Base-by-base conservation (phyloP, 106 monocot species). In the Platanthera zijinensis region DNA sequence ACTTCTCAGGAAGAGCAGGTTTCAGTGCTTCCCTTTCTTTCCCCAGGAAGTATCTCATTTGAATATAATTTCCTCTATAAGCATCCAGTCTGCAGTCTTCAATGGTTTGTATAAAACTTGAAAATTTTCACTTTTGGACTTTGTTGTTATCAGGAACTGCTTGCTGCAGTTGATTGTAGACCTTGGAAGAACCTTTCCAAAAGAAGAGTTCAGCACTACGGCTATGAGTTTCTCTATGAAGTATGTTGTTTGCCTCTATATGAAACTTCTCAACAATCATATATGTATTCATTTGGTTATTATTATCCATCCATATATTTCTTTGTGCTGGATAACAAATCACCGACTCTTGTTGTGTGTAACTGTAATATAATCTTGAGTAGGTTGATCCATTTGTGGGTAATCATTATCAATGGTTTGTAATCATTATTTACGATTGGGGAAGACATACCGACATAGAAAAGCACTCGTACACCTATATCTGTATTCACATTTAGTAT, bases 171-270 rank as follows among this genome's bases (percentile, higher is more conserved):
- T 69, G 92, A 99, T 83, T 72, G 30, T 49, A 90, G 83, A 69
- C 90, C 90, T 13, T 99, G 99, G 99, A 88, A 85, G 74, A 86
- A 67, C 75, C 87, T 99, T 57, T 74, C 92, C 5, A 99, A 99
- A 85, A 88, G 99, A 81, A 92, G 94, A 82, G 99, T 99, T 74
- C 99, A 99, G 71, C 99, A 99, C 83, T 94, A 99, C 83, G 99
- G 94, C 67, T 92, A 94, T 77, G 94, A 90, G 72, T 99, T 99
- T 64, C 74, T 92, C 22, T 99, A 99, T 78, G 79, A 88, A 71
- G 99, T 94, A 83, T 88, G 89, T 84, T 83, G 57, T 49, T 72
- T 70, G 5, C 56, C 77, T 51, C 56, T 74, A 28, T 50, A 52
- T 83, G 14, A 53, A 63, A 47, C 10, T 32, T 14, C 50, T 52